phyloP scores from a whole-genome alignment of 1,139 yeast genomes.

The Yamadazyma sp. region DNA sequence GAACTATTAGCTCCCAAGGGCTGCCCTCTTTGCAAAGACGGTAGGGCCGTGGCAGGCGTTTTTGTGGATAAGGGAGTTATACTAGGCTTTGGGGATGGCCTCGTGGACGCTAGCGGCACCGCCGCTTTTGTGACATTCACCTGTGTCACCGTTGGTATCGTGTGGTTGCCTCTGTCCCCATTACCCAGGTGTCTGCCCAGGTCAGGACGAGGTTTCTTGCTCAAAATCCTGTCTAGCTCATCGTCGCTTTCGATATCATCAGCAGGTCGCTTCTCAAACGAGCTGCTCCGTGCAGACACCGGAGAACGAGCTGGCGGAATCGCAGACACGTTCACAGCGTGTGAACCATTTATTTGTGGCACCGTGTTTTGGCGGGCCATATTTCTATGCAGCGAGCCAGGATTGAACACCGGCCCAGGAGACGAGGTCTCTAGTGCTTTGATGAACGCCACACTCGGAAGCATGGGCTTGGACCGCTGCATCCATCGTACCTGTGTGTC shows the following conservation, averaged over 20 bases:
- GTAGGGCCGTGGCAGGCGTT: too few species aligned
- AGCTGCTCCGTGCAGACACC: not conserved
- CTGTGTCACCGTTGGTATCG: too few species aligned
- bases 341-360: too few species aligned
- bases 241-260: slow-evolving; percentile 15
- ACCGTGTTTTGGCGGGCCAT: not conserved
- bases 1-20: too few species aligned
- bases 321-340: not conserved
- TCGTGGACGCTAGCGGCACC: too few species aligned
- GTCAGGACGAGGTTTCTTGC: not conserved
- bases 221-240: slow-evolving; percentile 9
- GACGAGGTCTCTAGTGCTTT: slow-evolving; percentile 1
- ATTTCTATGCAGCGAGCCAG: not conserved
- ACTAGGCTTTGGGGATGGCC: too few species aligned
- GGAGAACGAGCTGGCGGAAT: not conserved
- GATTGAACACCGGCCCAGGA: slow-evolving; percentile 1
- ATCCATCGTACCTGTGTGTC: slow-evolving; percentile 21
- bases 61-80: too few species aligned
- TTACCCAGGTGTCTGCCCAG: too few species aligned
- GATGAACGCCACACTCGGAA: slow-evolving; percentile 11
- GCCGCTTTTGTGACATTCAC: too few species aligned
- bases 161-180: too few species aligned
- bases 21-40: too few species aligned
- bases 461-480: slow-evolving; percentile 15
- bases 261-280: slow-evolving; percentile 5